Base-by-base conservation (phyloP, 176 grass and related monocot species). In the Chrysopogon serrulatus region DNA sequence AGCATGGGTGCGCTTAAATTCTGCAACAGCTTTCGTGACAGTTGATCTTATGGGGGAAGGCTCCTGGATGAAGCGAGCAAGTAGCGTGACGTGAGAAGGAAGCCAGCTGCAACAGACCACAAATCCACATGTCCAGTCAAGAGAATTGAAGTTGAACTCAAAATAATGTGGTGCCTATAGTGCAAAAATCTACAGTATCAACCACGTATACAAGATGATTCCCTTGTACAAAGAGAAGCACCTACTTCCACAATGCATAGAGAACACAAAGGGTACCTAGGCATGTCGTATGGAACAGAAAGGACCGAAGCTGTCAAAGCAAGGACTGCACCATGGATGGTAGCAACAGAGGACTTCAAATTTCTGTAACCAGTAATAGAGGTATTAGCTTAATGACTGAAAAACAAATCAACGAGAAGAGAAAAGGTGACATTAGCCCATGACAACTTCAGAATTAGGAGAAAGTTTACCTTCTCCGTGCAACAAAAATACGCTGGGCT, bases 231-330 rank as follows among this genome's bases (percentile, higher is more conserved):
- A 85, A 43, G 31, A 31, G 34, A 53, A 56, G 17, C 40, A 69
- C 5, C 44, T 37, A 47, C n/a, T 80, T 56, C 71, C 44, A 79
- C 59, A 23, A 87, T 57, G 59, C 27, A 54, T 73, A 62, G 45
- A 78, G 57, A 23, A 65, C 18, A 66, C 34, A 43, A 32, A 47
- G 79, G 15, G 40, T 95, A 98, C 96, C 93, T 89, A 70, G 96
- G 96, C 96, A 98, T 95, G 77, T 98, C 93, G 40, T 98, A 98
- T 40, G 96, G 93, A 82, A 95, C 91, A 72, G 96, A 98, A 73
- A 98, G 87, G 41, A 95, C 91, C 9, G 93, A 98, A 82, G 96
- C 85, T 8, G 96, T 85, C 91, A 98, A 90, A 87, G 96, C 87
- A 85, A 98, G 96, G 35, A 90, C 93, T 37, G 89, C 85, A 83